phyloP scores from a whole-genome alignment of 2,329 filamentous ascomycete genomes.

The Hypoxylon sp. region DNA sequence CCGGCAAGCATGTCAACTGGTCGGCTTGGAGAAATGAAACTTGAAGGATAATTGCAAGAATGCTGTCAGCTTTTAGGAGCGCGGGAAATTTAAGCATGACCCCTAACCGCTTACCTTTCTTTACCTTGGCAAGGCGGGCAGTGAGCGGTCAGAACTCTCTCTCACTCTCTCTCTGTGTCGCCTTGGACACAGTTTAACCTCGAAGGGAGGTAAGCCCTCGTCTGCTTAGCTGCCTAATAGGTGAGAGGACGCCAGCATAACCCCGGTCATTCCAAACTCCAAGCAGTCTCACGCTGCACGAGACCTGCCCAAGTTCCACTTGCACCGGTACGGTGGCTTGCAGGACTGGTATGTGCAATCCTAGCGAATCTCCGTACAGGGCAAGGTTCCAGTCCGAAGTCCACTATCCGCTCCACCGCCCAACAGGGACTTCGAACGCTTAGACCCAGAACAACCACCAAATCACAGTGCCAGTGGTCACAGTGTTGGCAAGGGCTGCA shows the following conservation, averaged over 20 bases:
- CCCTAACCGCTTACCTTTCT: constrained; percentile 16
- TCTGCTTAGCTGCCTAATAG: constrained; percentile 43
- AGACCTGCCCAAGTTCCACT: constrained; percentile 40
- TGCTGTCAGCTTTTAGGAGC: constrained; percentile 39
- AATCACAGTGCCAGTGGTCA: constrained; percentile 42
- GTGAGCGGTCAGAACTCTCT: constrained; percentile 39
- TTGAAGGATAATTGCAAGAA: constrained; percentile 24
- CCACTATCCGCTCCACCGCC: constrained; percentile 34
- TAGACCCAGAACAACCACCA: constrained; percentile 36
- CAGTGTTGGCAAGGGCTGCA: constrained; percentile 40
- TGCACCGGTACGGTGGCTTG: constrained; percentile 41
- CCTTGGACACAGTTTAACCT: constrained; percentile 17
- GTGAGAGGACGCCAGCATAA: constrained; percentile 35
- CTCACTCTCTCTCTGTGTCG: constrained; percentile 32
- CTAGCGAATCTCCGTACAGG: constrained; percentile 35
- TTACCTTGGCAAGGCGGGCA: constrained; percentile 27
- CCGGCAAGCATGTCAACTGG: constrained; percentile 32
- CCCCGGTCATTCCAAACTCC: constrained; percentile 40
- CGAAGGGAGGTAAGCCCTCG: constrained; percentile 15
- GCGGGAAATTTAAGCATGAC: constrained; percentile 35
- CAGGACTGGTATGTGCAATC: constrained; percentile 42
- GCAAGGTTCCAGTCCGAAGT: constrained; percentile 36
- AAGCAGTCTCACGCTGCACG: constrained; percentile 45
- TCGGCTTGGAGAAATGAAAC: constrained; percentile 40
- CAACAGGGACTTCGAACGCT: constrained; percentile 38